These are phyloP conservation scores for Sporothrix curviconia DNA, from an alignment of 2,329 filamentous ascomycete genomes.

Conservation along the genomic window DNA sequence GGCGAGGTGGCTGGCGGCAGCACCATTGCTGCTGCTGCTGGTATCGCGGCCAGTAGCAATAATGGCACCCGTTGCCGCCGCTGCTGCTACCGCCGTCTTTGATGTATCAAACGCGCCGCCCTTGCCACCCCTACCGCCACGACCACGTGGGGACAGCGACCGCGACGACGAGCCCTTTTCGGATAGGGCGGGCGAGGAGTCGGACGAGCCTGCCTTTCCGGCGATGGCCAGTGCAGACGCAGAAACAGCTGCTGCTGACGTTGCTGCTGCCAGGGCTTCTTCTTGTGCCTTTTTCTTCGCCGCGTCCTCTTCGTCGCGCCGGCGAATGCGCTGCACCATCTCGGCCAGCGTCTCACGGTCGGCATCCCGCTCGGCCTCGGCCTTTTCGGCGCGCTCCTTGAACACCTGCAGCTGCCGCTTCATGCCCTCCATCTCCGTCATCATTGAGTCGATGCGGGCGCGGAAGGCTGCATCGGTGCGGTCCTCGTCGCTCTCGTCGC, in stretches of 20 bases:
- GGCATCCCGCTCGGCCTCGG: conserved; percentile 68
- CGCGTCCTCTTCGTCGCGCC: conserved; percentile 51
- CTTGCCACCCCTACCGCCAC: too few species aligned
- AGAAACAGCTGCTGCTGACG: conserved; percentile 28
- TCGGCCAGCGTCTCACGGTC: conserved; percentile 72
- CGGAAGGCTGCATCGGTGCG: conserved; percentile 41
- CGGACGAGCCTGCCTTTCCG: too few species aligned
- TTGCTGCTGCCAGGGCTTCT: conserved; percentile 34
- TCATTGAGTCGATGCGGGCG: conserved; percentile 66
- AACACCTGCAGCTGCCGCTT: conserved; percentile 73
- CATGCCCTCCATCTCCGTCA: conserved; percentile 73
- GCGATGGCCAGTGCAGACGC: conserved; percentile 16
- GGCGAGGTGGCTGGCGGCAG: conserved; percentile 6
- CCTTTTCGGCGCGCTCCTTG: conserved; percentile 68
- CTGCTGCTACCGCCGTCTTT: too few species aligned
- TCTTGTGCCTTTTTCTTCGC: conserved; percentile 33
- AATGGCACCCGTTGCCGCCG: too few species aligned
- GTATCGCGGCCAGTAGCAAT: background rate
- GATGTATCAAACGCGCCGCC: too few species aligned
- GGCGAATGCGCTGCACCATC: conserved; percentile 78
- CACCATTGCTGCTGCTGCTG: background rate
- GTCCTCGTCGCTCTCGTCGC: background rate
- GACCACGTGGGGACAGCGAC: too few species aligned
- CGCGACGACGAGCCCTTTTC: too few species aligned
- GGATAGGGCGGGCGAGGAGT: too few species aligned